A percentile compares a stretch with the other conserved stretches of the same genome.
phyloP scores from a whole-genome alignment of 1,284 basidiomycete species.

The Trametes pubescens region DNA sequence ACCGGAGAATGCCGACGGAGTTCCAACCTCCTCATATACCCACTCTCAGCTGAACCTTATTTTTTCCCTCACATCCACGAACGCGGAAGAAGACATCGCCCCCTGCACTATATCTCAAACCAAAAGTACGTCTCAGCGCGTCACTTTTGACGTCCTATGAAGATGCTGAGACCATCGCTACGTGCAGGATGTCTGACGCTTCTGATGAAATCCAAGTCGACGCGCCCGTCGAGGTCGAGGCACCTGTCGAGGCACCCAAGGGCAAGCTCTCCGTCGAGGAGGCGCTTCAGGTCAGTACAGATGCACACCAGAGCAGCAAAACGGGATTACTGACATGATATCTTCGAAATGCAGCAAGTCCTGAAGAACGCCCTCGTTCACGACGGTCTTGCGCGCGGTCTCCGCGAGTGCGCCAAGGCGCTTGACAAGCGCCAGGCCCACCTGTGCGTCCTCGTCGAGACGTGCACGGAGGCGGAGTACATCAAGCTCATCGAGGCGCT shows the following conservation, averaged over 20 bases:
- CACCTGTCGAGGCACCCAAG: conserved; percentile 85
- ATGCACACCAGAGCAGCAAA: background rate
- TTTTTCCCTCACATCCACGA: conserved; percentile 74
- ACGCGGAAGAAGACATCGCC: conserved; percentile 90
- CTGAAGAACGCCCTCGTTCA: conserved; percentile 97
- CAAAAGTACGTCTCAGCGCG: conserved; percentile 52
- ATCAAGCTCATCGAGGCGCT: conserved; percentile 99
- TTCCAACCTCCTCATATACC: conserved; percentile 45
- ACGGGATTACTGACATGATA: background rate
- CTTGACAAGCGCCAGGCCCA: conserved; percentile 99
- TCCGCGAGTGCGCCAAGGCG: conserved; percentile 98
- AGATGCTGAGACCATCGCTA: background rate
- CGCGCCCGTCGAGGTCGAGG: conserved; percentile 82
- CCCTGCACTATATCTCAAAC: conserved; percentile 44
- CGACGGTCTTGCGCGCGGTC: conserved; percentile 97
- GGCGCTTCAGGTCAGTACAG: conserved; percentile 82
- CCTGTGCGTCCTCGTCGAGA: conserved; percentile 98
- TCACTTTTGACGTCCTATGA: background rate
- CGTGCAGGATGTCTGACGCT: conserved; percentile 94
- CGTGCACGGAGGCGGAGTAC: conserved; percentile 99
- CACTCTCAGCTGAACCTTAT: conserved; percentile 50
- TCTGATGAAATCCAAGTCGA: conserved; percentile 93
- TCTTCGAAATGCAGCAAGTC: conserved; percentile 68
- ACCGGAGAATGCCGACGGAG: conserved; percentile 56
- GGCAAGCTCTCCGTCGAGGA: conserved; percentile 98